A percentile compares a stretch with the other conserved stretches of the same genome.
These are phyloP conservation scores for Oldenlandia corymbosa DNA, from an alignment of 257 asterid species.

Conservation along the genomic window DNA sequence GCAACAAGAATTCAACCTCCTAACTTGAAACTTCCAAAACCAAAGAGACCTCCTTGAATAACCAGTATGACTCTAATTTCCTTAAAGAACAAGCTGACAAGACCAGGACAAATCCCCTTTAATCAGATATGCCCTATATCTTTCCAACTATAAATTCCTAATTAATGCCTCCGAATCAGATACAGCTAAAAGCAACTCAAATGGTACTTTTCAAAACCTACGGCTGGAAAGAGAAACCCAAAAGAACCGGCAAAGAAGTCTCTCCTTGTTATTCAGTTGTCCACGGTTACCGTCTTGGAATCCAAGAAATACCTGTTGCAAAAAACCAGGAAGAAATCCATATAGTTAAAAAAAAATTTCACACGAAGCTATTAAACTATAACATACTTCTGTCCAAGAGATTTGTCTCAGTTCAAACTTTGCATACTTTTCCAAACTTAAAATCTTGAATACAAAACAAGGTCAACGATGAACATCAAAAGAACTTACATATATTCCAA, in stretches of 20 bases:
- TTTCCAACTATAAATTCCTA: not conserved
- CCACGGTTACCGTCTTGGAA: slow-evolving; percentile 4
- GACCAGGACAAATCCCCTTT: not conserved
- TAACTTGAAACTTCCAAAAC: slow-evolving; percentile 2
- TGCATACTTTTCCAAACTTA: no score
- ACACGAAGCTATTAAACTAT: no score
- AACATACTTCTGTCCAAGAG: no score
- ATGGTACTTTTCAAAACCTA: not conserved
- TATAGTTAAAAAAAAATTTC: no score
- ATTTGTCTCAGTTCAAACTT: no score
- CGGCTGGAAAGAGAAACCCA: not conserved
- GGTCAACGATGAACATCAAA: slow-evolving; percentile 20
- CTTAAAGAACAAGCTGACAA: not conserved
- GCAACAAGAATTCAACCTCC: not conserved
- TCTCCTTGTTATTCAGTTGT: not conserved
- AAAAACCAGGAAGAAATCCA: no score
- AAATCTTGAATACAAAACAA: not conserved
- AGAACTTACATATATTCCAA: slow-evolving; percentile 24
- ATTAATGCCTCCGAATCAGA: not conserved
- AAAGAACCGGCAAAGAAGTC: not conserved
- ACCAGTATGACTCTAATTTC: not conserved
- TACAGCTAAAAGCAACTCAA: slow-evolving; percentile 1
- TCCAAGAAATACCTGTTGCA: no score
- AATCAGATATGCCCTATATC: not conserved
- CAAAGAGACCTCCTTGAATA: not conserved